Evolutionary conservation across 768 basidiomycete species (phyloP).

Genomic region (Artomyces pyxidatus): DNA sequence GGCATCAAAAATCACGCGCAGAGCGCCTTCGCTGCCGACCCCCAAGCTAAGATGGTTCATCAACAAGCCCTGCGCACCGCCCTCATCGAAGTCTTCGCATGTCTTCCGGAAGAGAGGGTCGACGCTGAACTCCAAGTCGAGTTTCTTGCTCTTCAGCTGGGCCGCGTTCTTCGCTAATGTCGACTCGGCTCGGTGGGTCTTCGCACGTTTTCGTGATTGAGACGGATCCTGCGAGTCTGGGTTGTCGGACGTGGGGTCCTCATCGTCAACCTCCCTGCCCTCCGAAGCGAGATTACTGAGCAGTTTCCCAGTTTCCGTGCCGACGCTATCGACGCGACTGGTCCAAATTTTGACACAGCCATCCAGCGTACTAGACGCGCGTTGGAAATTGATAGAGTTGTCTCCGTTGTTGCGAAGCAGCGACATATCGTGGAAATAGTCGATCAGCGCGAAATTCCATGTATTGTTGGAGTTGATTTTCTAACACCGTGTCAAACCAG

Average conservation of each 20-base stretch:
- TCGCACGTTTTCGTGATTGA: conserved; percentile 52
- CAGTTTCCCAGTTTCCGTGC: conserved; percentile 93
- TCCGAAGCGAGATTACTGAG: conserved; percentile 78
- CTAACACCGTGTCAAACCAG: conserved; percentile 33
- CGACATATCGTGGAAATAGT: conserved; percentile 99
- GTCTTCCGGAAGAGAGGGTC: conserved; percentile 98
- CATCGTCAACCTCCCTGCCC: conserved; percentile 54
- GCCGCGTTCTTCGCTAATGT: conserved; percentile 85
- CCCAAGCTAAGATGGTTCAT: conserved; percentile 92
- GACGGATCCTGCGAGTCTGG: conserved; percentile 59
- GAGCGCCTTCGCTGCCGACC: conserved; percentile 67
- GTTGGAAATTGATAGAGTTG: conserved; percentile 98
- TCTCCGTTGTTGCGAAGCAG: conserved; percentile 87
- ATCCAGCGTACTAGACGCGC: conserved; percentile 93
- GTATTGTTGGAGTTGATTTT: conserved; percentile 99
- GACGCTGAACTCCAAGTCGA: conserved; percentile 92
- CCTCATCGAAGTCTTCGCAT: conserved; percentile 97
- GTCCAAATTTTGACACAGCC: conserved; percentile 99
- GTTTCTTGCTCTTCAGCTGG: conserved; percentile 82
- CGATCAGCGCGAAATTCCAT: conserved; percentile 96
- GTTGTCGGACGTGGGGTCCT: conserved; percentile 47
- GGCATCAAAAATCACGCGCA: conserved; percentile 94
- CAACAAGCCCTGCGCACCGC: conserved; percentile 88
- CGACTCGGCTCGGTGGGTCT: conserved; percentile 60
- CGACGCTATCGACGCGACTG: conserved; percentile 92